These are phyloP conservation scores for Sonneratia alba DNA, from an alignment of 345 rosid species.

Conservation along the genomic window DNA sequence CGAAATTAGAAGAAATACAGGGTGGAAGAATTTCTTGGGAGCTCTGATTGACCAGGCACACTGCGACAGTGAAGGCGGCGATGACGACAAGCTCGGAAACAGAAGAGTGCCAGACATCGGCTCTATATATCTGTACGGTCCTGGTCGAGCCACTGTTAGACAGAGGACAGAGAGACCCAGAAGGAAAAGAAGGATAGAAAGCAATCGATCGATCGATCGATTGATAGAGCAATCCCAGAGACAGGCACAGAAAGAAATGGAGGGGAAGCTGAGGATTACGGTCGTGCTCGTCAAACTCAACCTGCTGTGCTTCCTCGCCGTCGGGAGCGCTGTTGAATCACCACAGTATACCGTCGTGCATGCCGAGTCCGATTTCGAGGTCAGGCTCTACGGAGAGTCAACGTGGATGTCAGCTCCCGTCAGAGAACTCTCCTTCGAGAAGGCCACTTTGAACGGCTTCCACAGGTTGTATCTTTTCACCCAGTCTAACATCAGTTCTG, in stretches of 20 bases:
- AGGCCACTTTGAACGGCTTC: too few species aligned
- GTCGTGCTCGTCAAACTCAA: slow-evolving; percentile 8
- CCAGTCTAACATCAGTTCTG: background rate
- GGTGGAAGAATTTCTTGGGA: background rate
- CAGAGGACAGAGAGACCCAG: background rate
- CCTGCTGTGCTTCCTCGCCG: background rate
- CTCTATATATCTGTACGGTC: background rate
- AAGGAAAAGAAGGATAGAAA: too few species aligned
- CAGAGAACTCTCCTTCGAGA: too few species aligned
- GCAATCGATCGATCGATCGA: too few species aligned
- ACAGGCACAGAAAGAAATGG: slow-evolving; percentile 17
- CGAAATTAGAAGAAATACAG: background rate
- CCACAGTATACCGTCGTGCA: slow-evolving; percentile 47
- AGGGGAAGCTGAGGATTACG: slow-evolving; percentile 14
- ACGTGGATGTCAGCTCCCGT: too few species aligned
- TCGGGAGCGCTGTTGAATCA: slow-evolving; percentile 27
- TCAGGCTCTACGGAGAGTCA: too few species aligned
- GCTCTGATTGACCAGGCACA: background rate
- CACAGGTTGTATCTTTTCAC: too few species aligned
- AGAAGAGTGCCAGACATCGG: background rate
- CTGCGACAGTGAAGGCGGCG: too few species aligned
- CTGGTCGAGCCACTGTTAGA: background rate
- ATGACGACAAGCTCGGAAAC: background rate
- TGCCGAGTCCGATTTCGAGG: slow-evolving; percentile 49
- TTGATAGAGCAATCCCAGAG: too few species aligned